Percentiles rank a stretch among this genome's conserved stretches.
Conservation (phyloP, 1,284 basidiomycete species). For the Apiotrichum veenhuisii region DNA sequence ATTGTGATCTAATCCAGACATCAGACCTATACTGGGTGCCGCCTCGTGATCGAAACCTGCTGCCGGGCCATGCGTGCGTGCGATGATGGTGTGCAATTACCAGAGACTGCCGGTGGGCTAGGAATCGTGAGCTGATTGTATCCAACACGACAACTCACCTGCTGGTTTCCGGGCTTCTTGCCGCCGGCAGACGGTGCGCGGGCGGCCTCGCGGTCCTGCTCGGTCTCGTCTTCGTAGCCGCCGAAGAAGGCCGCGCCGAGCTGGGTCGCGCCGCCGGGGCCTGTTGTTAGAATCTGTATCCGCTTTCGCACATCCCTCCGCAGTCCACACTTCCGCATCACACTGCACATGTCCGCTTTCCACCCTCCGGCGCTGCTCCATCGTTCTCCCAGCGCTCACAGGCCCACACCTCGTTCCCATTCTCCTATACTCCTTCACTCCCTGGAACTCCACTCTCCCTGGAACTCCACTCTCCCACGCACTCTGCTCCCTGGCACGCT, state of each 20-base stretch:
- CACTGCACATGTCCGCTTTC: no score
- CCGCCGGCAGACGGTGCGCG: conserved; percentile 25
- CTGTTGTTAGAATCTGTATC: conserved; percentile 20
- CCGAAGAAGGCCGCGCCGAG: conserved; percentile 33
- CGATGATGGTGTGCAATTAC: not conserved
- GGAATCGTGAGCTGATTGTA: not conserved
- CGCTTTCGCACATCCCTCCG: no score
- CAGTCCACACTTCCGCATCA: no score
- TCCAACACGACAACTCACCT: conserved; percentile 20
- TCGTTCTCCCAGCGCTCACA: no score
- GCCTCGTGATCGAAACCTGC: not conserved
- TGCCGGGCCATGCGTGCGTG: not conserved
- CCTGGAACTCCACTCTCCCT: no score
- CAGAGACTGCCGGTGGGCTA: conserved; percentile 8
- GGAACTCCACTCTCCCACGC: no score
- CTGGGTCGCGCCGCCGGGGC: conserved; percentile 35
- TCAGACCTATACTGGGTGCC: not conserved
- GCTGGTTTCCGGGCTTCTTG: conserved; percentile 33
- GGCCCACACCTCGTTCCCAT: no score
- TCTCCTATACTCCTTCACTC: no score
- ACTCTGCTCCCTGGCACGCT: no score
- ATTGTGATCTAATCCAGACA: no score
- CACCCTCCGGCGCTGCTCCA: no score
- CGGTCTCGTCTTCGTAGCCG: conserved; percentile 43
- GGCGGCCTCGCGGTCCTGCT: conserved; percentile 30